A percentile compares a stretch with the other conserved stretches of the same genome.
These are phyloP conservation scores for Pseudogymnoascus sp. DNA, from an alignment of 2,329 filamentous ascomycete genomes.

Conservation along the genomic window DNA sequence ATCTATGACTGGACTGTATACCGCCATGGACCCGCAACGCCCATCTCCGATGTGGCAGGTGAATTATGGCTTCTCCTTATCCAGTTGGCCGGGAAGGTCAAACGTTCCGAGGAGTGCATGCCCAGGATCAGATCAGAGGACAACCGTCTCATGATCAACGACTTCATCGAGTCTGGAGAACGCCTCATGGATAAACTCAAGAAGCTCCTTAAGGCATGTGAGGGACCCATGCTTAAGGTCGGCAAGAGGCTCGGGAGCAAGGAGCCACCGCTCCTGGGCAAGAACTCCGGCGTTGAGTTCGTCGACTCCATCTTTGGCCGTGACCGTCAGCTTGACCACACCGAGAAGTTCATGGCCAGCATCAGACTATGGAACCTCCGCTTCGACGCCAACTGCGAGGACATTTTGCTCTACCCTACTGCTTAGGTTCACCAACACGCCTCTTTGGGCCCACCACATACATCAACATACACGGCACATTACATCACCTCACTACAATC, in stretches of 20 bases:
- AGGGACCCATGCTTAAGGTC: constrained; percentile 90
- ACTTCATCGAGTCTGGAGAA: constrained; percentile 85
- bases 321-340: constrained; percentile 81
- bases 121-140: constrained; percentile 65
- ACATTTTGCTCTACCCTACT: constrained; percentile 54
- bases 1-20: constrained; percentile 99
- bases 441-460: background rate
- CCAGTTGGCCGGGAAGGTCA: constrained; percentile 88
- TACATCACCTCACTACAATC: background rate
- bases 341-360: constrained; percentile 86
- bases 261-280: constrained; percentile 61
- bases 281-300: constrained; percentile 89
- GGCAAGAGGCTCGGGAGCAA: constrained; percentile 62
- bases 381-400: constrained; percentile 93
- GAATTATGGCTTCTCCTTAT: constrained; percentile 94
- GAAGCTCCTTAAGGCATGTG: constrained; percentile 81
- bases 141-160: constrained; percentile 73
- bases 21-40: constrained; percentile 72
- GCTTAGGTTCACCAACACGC: background rate
- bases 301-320: constrained; percentile 92
- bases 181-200: constrained; percentile 80
- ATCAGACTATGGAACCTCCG: constrained; percentile 86
- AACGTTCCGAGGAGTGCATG: constrained; percentile 75
- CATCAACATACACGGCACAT: constrained; percentile 2
- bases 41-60: constrained; percentile 84